Base-by-base conservation (phyloP, 2,329 filamentous ascomycete species). In the Pseudogymnoascus sp. region DNA sequence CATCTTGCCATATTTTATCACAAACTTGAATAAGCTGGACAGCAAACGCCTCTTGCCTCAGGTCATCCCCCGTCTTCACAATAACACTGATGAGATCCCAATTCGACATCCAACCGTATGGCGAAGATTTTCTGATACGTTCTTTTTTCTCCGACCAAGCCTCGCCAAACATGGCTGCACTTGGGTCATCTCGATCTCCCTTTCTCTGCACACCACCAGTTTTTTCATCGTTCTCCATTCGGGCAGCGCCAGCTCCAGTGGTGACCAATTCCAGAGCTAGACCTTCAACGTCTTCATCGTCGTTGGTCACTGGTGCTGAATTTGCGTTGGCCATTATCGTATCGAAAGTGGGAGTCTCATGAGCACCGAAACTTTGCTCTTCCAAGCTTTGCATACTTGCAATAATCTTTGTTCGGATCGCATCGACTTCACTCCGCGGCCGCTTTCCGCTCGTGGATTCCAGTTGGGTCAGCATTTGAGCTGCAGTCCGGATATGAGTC, bases 151-250 rank as follows among this genome's bases (percentile, higher is more conserved):
- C 82, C 68, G 88, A 85, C 90, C 90, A 94, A 18, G 90, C 90
- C 74, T 94, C 90, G 63, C 90, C 90, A 74, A 94, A 93, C 4
- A 90, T 90, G 8, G 90, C 90, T 36, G 90, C 90, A 69, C 89
- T 92, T 42, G 90, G 90, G 71, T 94, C 90, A 70, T 94, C 90
- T 37, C 90, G 86, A 72, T 94, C 90, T 35, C 89, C 89, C 70
- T 89, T 88, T 60, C 88, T 84, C 71, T 89, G 87, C 12, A 94
- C 86, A 61, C 90, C 90, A 65, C 89, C 90, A 12, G 90, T 94
- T 77, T 92, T 93, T 73, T 91, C 83, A 72, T 94, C 90, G 71
- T 94, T 94, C 72, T 94, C 90, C 90, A 94, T 94, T 62, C 90
- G 83, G 61, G 89, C 90, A 60, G 88, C 86, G 63, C 90, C 90